Base-by-base conservation (phyloP, 1,284 basidiomycete species). In the Ceratobasidium sp. region DNA sequence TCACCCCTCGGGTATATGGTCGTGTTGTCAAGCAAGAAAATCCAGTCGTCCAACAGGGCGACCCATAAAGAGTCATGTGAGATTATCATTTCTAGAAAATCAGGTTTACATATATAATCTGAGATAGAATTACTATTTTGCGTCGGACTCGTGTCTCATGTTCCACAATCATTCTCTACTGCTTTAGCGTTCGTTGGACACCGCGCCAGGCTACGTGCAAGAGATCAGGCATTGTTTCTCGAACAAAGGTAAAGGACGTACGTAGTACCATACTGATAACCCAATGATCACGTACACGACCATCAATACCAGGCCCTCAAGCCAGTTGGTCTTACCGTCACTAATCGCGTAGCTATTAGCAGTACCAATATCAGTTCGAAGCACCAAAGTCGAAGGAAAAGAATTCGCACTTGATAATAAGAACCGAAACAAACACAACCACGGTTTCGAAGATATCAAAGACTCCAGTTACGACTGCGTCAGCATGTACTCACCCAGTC, bases 371-470 rank as follows among this genome's bases (percentile, higher is more conserved):
- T 46, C 50, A 67, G n/a, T 18, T 28, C 6, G 14, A 39, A 2
- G 3, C 50, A 4, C 48, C n/a, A 43, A n/a, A n/a, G n/a, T n/a
- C n/a, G n/a, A 14, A 32, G 14, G 28, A 10, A 18, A 2, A 30
- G 12, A 1, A 39, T n/a, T 12, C 64, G 6, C 30, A 67, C 64
- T 67, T 67, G 48, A 80, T 79, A 48, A 81, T 75, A 9, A 81
- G 71, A n/a, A 80, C 86, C 55, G 87, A 90, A 46, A 77, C 76
- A 26, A 69, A 30, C 71, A 72, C 3, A 50, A 88, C 87, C 53
- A 89, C 80, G 1, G 87, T 88, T 81, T 92, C 86, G 80, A 88
- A 88, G 3, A 86, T 87, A 78, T 89, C 89, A 78, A 90, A 89
- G 32, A 89, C 81, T 67, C 14, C 21, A 46, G n/a, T n/a, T n/a